Evolutionary conservation across 2,329 filamentous ascomycete species (phyloP).

Genomic region (Fusarium verticillioides): DNA sequence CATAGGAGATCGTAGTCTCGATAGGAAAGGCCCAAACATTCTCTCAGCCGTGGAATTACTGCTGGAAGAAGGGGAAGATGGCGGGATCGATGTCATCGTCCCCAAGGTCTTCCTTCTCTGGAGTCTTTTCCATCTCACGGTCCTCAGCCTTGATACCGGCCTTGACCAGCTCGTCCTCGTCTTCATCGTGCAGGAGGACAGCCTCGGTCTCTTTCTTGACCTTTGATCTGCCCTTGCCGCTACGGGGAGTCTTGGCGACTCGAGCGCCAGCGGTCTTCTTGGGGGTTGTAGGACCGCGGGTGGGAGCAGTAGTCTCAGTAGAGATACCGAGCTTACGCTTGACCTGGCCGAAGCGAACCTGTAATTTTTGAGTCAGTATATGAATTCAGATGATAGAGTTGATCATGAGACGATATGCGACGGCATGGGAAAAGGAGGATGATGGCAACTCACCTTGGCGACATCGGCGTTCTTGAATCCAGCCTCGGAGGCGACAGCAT

Average conservation of each 20-base stretch:
- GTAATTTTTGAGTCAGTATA: background rate
- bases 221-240: conserved; percentile 33
- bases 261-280: conserved; percentile 44
- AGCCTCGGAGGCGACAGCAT: conserved; percentile 54
- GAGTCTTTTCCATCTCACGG: conserved; percentile 34
- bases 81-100: conserved; percentile 6
- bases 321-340: conserved; percentile 58
- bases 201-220: conserved; percentile 41
- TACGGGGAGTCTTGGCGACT: conserved; percentile 48
- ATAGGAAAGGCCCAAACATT: too few relatives aligned
- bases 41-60: background rate
- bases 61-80: conserved; percentile 20
- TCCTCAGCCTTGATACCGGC: conserved; percentile 32
- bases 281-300: conserved; percentile 20
- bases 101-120: conserved; percentile 16
- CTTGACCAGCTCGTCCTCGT: conserved; percentile 30
- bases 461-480: conserved; percentile 59
- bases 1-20: background rate
- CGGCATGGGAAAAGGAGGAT: background rate
- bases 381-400: background rate
- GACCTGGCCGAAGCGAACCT: conserved; percentile 62
- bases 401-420: background rate
- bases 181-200: conserved; percentile 7
- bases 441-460: conserved; percentile 53
- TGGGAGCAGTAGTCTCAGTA: conserved; percentile 36